Evolutionary conservation across 2,329 filamentous ascomycete genomes (phyloP).

Genomic region (Macroventuria anomochaeta): DNA sequence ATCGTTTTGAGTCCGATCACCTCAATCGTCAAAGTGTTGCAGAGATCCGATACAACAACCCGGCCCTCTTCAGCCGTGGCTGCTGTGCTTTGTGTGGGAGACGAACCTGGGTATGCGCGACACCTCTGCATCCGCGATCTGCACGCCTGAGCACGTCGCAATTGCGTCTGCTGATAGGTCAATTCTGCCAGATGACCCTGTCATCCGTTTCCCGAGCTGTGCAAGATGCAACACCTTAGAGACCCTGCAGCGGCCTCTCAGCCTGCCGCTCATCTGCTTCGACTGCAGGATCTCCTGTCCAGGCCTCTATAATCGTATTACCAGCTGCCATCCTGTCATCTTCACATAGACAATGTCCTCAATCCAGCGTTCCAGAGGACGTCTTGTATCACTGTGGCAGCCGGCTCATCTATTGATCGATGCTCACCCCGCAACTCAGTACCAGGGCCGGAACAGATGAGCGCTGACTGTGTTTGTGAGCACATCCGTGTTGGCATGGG

Average conservation of each 20-base stretch:
- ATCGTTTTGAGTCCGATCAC: background rate
- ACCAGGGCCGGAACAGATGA: constrained; percentile 7
- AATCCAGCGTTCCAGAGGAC: constrained; percentile 24
- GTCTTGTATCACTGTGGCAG: constrained; percentile 22
- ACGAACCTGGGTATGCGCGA: constrained; percentile 28
- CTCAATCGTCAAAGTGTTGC: background rate
- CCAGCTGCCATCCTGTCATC: constrained; percentile 36
- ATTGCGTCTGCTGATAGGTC: constrained; percentile 44
- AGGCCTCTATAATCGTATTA: constrained; percentile 29
- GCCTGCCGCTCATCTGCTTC: constrained; percentile 28
- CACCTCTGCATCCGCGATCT: constrained; percentile 40
- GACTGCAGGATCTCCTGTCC: constrained; percentile 37
- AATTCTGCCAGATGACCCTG: constrained; percentile 41
- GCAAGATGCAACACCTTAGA: constrained; percentile 27
- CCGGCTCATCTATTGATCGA: constrained; percentile 15
- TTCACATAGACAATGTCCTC: constrained; percentile 19
- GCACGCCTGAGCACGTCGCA: constrained; percentile 32
- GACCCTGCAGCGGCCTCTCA: constrained; percentile 45
- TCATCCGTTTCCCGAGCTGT: constrained; percentile 26
- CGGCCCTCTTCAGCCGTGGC: constrained; percentile 14
- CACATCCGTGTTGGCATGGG: constrained; percentile 10
- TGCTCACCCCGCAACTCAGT: constrained; percentile 20
- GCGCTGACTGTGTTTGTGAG: constrained; percentile 17
- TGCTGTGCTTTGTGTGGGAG: constrained; percentile 8
- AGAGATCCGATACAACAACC: constrained; percentile 5